A percentile compares a stretch with the other conserved stretches of the same genome.
phyloP scores from a whole-genome alignment of 306 rosid genomes.

The Nissolia schottii region DNA sequence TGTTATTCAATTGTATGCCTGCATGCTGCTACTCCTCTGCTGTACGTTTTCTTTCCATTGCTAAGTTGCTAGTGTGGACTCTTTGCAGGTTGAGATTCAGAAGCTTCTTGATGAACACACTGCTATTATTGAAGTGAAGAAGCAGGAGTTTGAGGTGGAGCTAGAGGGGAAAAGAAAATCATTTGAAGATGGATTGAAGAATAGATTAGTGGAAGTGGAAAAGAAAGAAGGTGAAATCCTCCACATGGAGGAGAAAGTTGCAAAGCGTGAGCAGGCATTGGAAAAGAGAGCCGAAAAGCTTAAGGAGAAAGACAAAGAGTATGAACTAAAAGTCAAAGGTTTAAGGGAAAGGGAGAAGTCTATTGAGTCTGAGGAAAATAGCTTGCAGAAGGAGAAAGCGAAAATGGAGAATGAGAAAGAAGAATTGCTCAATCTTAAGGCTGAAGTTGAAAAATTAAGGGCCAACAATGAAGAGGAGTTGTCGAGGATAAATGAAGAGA shows the following conservation, averaged over 20 bases:
- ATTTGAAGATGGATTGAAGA: slow-evolving; percentile 66
- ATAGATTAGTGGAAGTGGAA: slow-evolving; percentile 63
- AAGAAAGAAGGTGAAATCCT: slow-evolving; percentile 80
- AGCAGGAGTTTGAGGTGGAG: slow-evolving; percentile 74
- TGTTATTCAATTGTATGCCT: not conserved
- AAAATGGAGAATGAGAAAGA: slow-evolving; percentile 58
- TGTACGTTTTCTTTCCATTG: not conserved
- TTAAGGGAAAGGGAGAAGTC: slow-evolving; percentile 75
- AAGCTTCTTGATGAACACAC: slow-evolving; percentile 79
- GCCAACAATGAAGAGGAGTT: slow-evolving; percentile 61
- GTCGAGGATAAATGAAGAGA: slow-evolving; percentile 62
- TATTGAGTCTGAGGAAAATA: slow-evolving; percentile 61
- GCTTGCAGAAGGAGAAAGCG: slow-evolving; percentile 53
- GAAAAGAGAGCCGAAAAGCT: slow-evolving; percentile 81
- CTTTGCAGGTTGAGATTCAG: slow-evolving; percentile 73
- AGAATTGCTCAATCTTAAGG: slow-evolving; percentile 55
- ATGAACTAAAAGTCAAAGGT: slow-evolving; percentile 66
- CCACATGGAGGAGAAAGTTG: slow-evolving; percentile 82
- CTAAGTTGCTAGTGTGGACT: slow-evolving; percentile 3
- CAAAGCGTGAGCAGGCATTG: slow-evolving; percentile 77
- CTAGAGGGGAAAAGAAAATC: slow-evolving; percentile 70
- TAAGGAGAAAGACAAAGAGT: slow-evolving; percentile 85
- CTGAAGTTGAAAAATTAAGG: slow-evolving; percentile 65
- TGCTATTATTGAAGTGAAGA: slow-evolving; percentile 56
- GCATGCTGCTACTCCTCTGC: not conserved